Evolutionary conservation across 2,329 filamentous ascomycete genomes (phyloP), one percentile per base, ranked within the genome.

Genomic region (Xylogone sp.): DNA sequence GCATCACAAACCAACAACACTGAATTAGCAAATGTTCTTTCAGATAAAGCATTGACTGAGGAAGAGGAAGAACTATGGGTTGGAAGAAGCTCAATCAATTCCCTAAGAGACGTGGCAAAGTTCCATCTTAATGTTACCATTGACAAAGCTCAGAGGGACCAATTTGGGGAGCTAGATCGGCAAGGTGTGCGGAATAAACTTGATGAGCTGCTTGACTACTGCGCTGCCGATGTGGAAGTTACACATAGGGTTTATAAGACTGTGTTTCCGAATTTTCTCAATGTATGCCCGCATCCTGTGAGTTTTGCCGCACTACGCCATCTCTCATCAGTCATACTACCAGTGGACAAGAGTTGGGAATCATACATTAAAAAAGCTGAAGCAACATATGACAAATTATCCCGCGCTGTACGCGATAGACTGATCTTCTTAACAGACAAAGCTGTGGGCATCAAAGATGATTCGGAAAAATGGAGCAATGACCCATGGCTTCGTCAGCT

Each of bases 21-120:
- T 6, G 88, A 94, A 57, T 70, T 97, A 21, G 81, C 85, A 2
- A 75, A 82, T 44, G 71, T 96, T 29, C 70, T 97, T 3, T 82
- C 87, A 53, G 84, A 80, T 49, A 81, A 82, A 42, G 77, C 80
- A 50, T 68, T 90, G 45, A 79, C 76, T 10, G 86, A 96, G 51
- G 90, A 96, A 59, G 93, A 97, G 65, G 91, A 96, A 64, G 94
- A 99, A 63, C 73, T 97, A 1, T 99, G 94, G 94, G 89, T 99
- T 3, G 90, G 91, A 49, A 80, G 90, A 66, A 97, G 93, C 67
- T 97, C 94, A 0, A 82, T 97, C 62, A 99, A 99, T 70, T 99
- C 94, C 0, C 73, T 99, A 39, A 83, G 92, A 19, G 94, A 99
- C 63, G 94, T 99, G 5, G 95, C 94, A 55, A 90, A 96, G 66